Conservation (phyloP, 106 monocot genomes). For the Acorus calamus region DNA sequence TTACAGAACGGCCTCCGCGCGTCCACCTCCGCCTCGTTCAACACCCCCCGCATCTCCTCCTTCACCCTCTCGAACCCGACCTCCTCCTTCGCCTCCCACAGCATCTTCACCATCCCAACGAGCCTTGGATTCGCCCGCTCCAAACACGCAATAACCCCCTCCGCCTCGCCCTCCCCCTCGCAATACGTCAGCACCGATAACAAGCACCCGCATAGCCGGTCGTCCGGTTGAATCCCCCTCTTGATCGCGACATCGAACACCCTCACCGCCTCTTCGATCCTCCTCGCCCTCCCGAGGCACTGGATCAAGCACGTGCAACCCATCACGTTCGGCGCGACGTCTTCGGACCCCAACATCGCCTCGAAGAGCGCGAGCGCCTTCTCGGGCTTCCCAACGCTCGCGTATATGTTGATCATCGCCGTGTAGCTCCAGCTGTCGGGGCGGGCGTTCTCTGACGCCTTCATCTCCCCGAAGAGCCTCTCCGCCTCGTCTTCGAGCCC, state of each 20-base stretch:
- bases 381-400: constrained; percentile 48
- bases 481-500: constrained; percentile 71
- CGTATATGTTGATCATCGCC: constrained; percentile 81
- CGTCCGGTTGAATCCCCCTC: constrained; percentile 58
- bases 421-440: constrained; percentile 89
- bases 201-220: constrained; percentile 72
- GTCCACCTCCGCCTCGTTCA: constrained; percentile 35
- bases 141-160: constrained; percentile 37
- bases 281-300: constrained; percentile 62
- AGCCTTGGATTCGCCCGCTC: constrained; percentile 53
- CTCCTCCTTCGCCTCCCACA: constrained; percentile 11
- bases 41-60: constrained; percentile 30
- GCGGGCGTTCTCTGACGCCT: constrained; percentile 9
- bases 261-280: constrained; percentile 52
- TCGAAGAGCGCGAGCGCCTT: constrained; percentile 53
- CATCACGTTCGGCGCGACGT: constrained; percentile 67
- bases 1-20: constrained; percentile 83
- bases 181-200: constrained; percentile 57
- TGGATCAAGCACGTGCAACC: constrained; percentile 77
- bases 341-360: constrained; percentile 48
- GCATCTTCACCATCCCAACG: constrained; percentile 40
- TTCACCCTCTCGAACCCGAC: constrained; percentile 29
- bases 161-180: constrained; percentile 26
- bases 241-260: constrained; percentile 41
- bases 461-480: constrained; percentile 81